Evolutionary conservation across 192 early-diverging fungal genomes (phyloP).

Genomic region (Spinellus fusiger): DNA sequence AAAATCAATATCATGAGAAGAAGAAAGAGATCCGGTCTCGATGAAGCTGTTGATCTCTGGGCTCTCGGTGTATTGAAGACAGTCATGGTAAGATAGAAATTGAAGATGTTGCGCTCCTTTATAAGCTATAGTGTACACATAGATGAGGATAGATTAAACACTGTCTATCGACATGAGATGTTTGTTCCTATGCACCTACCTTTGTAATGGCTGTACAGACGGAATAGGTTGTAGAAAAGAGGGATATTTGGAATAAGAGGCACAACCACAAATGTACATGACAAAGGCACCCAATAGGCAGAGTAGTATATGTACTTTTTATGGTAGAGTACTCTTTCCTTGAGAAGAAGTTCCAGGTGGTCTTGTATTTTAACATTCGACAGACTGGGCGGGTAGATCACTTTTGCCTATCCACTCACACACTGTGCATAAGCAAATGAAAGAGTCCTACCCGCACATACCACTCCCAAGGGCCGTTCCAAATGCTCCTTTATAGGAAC

Average conservation of each 20-base stretch:
- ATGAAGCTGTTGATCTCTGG: slow-evolving; percentile 5
- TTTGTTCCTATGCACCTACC: slow-evolving; percentile 28
- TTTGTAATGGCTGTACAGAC: slow-evolving; percentile 78
- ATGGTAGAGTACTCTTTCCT: slow-evolving; percentile 58
- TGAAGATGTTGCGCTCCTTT: slow-evolving; percentile 30
- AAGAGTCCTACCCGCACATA: slow-evolving; percentile 22
- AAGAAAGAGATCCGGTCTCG: neutral
- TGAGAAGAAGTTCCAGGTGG: slow-evolving; percentile 42
- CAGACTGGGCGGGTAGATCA: slow-evolving; percentile 42
- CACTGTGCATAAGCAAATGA: neutral
- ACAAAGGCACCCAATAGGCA: slow-evolving; percentile 59
- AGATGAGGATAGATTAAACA: neutral
- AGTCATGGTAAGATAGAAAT: neutral
- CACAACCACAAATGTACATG: slow-evolving; percentile 63
- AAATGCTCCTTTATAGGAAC: slow-evolving; percentile 51
- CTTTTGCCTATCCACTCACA: slow-evolving; percentile 16
- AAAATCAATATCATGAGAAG: slow-evolving; percentile 12
- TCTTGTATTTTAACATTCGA: slow-evolving; percentile 31
- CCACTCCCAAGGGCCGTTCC: slow-evolving; percentile 13
- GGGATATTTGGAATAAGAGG: slow-evolving; percentile 75
- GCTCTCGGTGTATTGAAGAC: neutral
- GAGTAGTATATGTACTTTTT: slow-evolving; percentile 64
- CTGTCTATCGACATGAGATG: neutral
- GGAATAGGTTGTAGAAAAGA: slow-evolving; percentile 71
- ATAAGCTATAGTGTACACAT: slow-evolving; percentile 11